These are phyloP conservation scores for Pichia sp. DNA, from an alignment of 1,139 yeast genomes.

Conservation along the genomic window DNA sequence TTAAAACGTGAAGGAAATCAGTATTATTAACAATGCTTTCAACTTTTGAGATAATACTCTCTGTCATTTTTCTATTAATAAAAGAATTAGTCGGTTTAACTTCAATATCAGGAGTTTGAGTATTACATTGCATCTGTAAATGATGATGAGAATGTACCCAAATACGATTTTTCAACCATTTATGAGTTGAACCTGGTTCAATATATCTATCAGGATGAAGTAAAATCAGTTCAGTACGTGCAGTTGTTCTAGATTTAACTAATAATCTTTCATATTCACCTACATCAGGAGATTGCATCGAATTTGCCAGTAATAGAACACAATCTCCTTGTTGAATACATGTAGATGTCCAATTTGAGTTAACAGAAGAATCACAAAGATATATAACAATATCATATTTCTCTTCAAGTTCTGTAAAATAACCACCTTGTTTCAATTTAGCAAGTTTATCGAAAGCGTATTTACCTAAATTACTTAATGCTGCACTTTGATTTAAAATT, in stretches of 20 bases:
- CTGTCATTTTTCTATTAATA: slow-evolving; percentile 20
- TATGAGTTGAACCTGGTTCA: slow-evolving; percentile 73
- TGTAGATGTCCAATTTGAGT: slow-evolving; percentile 85
- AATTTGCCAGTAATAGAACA: slow-evolving; percentile 63
- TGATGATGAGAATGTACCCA: slow-evolving; percentile 97
- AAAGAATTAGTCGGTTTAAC: slow-evolving; percentile 12
- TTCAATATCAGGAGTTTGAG: slow-evolving; percentile 8
- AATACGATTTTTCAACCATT: slow-evolving; percentile 75
- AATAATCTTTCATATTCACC: slow-evolving; percentile 83
- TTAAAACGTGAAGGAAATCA: slow-evolving; percentile 23
- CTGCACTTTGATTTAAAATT: slow-evolving; percentile 74
- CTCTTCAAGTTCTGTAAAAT: slow-evolving; percentile 87
- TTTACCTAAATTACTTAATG: slow-evolving; percentile 74
- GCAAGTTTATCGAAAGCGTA: slow-evolving; percentile 92
- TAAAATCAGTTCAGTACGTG: slow-evolving; percentile 79
- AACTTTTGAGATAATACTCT: slow-evolving; percentile 22
- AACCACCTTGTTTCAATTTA: slow-evolving; percentile 76
- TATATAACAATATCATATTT: slow-evolving; percentile 79
- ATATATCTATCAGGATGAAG: slow-evolving; percentile 80
- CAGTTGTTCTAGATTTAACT: slow-evolving; percentile 71
- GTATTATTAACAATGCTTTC: slow-evolving; percentile 26
- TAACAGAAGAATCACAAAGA: slow-evolving; percentile 77
- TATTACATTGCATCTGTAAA: slow-evolving; percentile 47
- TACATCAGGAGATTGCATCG: slow-evolving; percentile 54
- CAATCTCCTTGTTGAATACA: slow-evolving; percentile 96